Evolutionary conservation across 2,329 filamentous ascomycete species (phyloP).

Genomic region (Rhinocladiella mackenziei): DNA sequence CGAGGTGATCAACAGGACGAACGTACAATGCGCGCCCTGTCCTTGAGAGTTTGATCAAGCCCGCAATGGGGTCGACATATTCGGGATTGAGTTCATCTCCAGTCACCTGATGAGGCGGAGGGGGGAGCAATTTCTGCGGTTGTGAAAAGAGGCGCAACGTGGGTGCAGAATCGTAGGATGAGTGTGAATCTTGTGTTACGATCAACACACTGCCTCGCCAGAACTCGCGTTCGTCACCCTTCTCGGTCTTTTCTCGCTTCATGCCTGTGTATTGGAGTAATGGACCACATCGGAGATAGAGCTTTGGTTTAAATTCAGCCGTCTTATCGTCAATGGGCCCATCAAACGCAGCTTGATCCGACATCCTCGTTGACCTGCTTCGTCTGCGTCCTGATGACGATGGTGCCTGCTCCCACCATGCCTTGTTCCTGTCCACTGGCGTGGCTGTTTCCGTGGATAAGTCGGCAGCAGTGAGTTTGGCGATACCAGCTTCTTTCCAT

Average conservation of each 20-base stretch:
- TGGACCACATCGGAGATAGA: slow-evolving; percentile 87
- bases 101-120: slow-evolving; percentile 66
- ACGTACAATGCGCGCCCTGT: slow-evolving; percentile 84
- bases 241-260: slow-evolving; percentile 49
- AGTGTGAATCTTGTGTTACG: slow-evolving; percentile 79
- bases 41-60: slow-evolving; percentile 78
- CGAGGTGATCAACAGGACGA: slow-evolving; percentile 79
- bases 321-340: slow-evolving; percentile 24
- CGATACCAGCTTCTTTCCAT: slow-evolving; percentile 66
- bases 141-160: slow-evolving; percentile 81
- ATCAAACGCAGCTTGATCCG: slow-evolving; percentile 45
- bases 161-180: slow-evolving; percentile 74
- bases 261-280: slow-evolving; percentile 86
- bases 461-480: slow-evolving; percentile 55
- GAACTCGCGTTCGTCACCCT: slow-evolving; percentile 62
- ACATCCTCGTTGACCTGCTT: slow-evolving; percentile 46
- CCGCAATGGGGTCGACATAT: slow-evolving; percentile 84
- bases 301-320: slow-evolving; percentile 65
- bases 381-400: slow-evolving; percentile 43
- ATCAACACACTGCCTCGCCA: slow-evolving; percentile 97
- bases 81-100: slow-evolving; percentile 66
- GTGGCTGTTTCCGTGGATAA: slow-evolving; percentile 54
- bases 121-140: slow-evolving; percentile 74
- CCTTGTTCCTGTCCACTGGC: slow-evolving; percentile 49
- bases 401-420: slow-evolving; percentile 72